Base-by-base conservation (phyloP, 1,139 yeast species). In the Kodamaea alishanica region DNA sequence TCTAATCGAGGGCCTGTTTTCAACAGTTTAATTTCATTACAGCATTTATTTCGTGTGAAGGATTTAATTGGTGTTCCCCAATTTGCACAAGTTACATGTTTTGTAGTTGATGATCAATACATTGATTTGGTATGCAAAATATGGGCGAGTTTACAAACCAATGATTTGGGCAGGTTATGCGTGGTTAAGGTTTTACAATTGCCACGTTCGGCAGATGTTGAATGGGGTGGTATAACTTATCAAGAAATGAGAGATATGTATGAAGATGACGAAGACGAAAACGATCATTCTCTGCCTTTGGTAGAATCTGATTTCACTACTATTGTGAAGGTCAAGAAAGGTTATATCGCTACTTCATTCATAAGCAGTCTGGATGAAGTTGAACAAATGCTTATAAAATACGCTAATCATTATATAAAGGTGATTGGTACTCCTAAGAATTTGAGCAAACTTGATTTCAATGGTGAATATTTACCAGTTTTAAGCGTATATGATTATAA, bases 151-250 rank as follows among this genome's bases (percentile, higher is more conserved):
- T 46, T 37, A 23, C 40, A 42, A 8, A 35, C 38, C 2, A 40
- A 48, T 2, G 54, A 55, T 26, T 50, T 55, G 5, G 35, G 44
- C 2, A 57, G 63, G 26, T 55, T 83, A 37, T 53, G 79, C 7
- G 67, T 84, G 5, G 86, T 78, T 1, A 72, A 75, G 45, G 87
- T 88, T 0, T 60, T 65, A 1, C 70, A 64, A 24, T 64, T 92
- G 35, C 97, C 97, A 1, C 76, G 77, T 35, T 70, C 70, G 28
- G 94, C 96, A 0, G 54, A 58, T 9, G 75, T 84, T 12, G 97
- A 90, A 62, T 87, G 96, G 94, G 77, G 85, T 30, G 90, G 89
- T 1, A 49, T 73, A 5, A 58, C 77, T 6, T 77, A 65, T 48
- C 69, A 69, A 41, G 60, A 63, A 25, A 35, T 63, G 3, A 59